Evolutionary conservation across 768 basidiomycete species (phyloP), one percentile per base, ranked within the genome.

Genomic region (Trichaptum fuscoviolaceum): DNA sequence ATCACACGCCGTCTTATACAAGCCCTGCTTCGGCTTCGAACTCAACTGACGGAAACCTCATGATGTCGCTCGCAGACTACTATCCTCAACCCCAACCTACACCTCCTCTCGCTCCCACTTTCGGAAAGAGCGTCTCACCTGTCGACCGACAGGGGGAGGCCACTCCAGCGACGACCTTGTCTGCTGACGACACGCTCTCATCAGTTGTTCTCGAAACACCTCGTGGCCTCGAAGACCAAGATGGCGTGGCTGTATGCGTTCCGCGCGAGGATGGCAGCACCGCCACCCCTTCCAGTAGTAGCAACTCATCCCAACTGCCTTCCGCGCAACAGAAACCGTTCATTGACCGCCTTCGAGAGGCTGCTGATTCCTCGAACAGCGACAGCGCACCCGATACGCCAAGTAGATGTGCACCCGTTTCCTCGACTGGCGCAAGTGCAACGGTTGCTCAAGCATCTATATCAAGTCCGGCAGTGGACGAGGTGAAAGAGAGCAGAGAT

Each of bases 291-390:
- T 34, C 24, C 59, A 34, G 30, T 17, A 17, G 23, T 23, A 24
- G 24, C 59, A 25, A 61, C 59, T 61, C 59, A 3, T 1, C 24
- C 18, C 15, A 5, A 61, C 24, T 18, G 15, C 24, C 59, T 34
- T 61, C 59, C 24, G 24, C 17, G 9, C 30, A 9, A 61, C 25
- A 61, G 24, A 61, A 61, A 25, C 59, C 30, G 23, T 61, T 25
- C 59, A 61, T 61, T 24, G 25, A 61, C 12, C 59, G 59, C 23
- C 30, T 61, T 61, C 30, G 25, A 25, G 59, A 25, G 59, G 59
- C 15, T 61, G 59, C 59, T 34, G 30, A 12, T 24, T 61, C 59
- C 15, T 25, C 59, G 4, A 25, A 61, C 23, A 61, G 42, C 20
- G 20, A 52, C 10, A 52, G 42, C 24, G 30, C 59, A 12, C 59